A percentile compares a stretch with the other conserved stretches of the same genome.
These are phyloP conservation scores for Podospora pseudoanserina DNA, from an alignment of 495 filamentous ascomycete species.

Conservation along the genomic window DNA sequence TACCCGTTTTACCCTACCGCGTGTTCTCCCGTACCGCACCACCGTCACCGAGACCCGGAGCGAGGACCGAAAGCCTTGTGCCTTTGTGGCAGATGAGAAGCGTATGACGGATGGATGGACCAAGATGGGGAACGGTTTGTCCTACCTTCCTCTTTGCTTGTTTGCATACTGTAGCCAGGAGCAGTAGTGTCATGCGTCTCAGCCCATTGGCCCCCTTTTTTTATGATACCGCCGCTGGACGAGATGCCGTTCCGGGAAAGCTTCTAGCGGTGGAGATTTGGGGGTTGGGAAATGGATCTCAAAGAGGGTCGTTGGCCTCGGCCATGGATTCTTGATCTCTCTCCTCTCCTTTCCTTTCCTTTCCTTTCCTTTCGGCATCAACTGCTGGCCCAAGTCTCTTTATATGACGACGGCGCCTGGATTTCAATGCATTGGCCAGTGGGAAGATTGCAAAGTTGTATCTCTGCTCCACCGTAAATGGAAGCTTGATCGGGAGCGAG, in stretches of 20 bases:
- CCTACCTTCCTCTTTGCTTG: conserved; percentile 7
- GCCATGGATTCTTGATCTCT: background rate
- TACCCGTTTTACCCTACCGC: background rate
- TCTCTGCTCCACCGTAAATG: background rate
- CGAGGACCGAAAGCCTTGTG: conserved; percentile 9
- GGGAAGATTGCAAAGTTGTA: conserved; percentile 29
- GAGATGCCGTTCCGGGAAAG: conserved; percentile 9
- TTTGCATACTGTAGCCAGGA: background rate
- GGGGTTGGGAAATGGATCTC: background rate
- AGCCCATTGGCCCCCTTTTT: conserved; percentile 2
- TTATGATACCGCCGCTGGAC: background rate
- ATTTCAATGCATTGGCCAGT: conserved; percentile 14
- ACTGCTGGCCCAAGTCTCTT: background rate
- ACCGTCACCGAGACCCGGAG: conserved; percentile 12
- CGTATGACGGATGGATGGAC: background rate
- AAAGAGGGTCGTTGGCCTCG: background rate
- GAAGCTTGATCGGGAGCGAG: background rate
- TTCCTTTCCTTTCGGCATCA: background rate
- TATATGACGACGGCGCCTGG: background rate
- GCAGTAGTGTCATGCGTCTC: conserved; percentile 8
- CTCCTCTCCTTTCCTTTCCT: background rate
- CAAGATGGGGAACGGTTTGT: background rate
- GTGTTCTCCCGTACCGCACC: background rate
- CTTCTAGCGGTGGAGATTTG: conserved; percentile 8
- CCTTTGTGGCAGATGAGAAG: background rate